Base-by-base conservation (phyloP, 441 rosid species). In the Omphalea diandra region DNA sequence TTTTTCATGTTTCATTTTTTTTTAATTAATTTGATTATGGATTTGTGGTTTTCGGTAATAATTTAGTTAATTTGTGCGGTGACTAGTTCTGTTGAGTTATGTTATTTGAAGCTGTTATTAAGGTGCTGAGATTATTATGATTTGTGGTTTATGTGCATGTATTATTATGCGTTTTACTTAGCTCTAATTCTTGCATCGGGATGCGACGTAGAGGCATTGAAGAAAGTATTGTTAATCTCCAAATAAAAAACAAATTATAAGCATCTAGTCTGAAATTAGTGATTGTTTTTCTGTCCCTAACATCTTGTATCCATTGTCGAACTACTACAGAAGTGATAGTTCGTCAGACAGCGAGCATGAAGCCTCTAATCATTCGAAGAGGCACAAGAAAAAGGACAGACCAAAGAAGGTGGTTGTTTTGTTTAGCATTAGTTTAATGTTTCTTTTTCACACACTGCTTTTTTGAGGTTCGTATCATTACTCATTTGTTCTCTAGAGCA, bases 311-410 rank as follows among this genome's bases (percentile, higher is more conserved):
- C 7, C 12, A 22, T 43, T 60, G 9, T 47, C 35, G 67, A n/a
- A 5, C 36, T 70, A 33, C n/a, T 54, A 38, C n/a, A 82, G 85
- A 50, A 75, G 79, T 64, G 79, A 82, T 50, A 69, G 83, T 72
- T 79, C 81, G 3, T 86, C 93, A 3, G 94, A 83, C 60, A 77
- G 90, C 60, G 94, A 86, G 80, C 86, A 69, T 31, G 93, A 88
- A 71, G 44, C 75, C 15, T 81, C 88, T 12, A 76, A 69, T 62
- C 84, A 50, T 41, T 79, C 89, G 31, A 88, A 83, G 86, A 94
- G 74, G 87, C 93, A 67, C 75, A 90, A 83, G 84, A 92, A 84
- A 79, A 84, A 75, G 75, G 98, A 85, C 44, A 86, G 75, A 80
- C 69, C 73, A 15, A 94, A 88, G 87, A 94, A 93, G 98, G 99